Evolutionary conservation across 1,284 basidiomycete species (phyloP), one percentile per base, ranked within the genome.

Genomic region (Somion occarium): DNA sequence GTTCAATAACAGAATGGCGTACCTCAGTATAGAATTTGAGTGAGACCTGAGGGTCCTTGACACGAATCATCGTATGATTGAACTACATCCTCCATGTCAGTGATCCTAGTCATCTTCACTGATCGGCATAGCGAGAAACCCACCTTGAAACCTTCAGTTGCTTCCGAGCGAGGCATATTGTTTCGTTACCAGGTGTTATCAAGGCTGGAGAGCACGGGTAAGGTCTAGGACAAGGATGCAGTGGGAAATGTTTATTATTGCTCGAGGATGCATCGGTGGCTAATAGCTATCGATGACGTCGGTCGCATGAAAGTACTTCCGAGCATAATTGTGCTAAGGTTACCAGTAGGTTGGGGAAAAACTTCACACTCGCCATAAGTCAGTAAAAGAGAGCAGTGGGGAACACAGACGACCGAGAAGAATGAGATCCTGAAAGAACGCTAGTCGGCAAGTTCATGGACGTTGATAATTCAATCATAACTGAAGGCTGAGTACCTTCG

Each of bases 1-100:
- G n/a, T n/a, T n/a, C n/a, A n/a, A n/a, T n/a, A n/a, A n/a, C n/a
- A n/a, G n/a, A n/a, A n/a, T n/a, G 27, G 59, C 73, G 56, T 52
- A 79, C 85, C 45, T 88, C 79, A 51, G 79, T 77, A 71, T 93
- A 93, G 68, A 91, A 93, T 38, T 74, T 71, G 57, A 92, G 60
- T 20, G 91, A 92, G 38, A 70, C 74, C 61, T 93, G 83, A 15
- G 92, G 88, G 68, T 97, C 93, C 74, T 89, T 93, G 67, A 96
- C 79, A 59, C 94, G 83, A 63, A 94, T 70, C 91, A 93, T 93
- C 26, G 89, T 91, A 72, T 95, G 91, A 67, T 93, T 92, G 71
- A 92, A 89, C 85, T 91, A 53, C 12, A 48, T 42, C 18, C 20
- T 25, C 20, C 26, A 15, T 22, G 26, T 49, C 15, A 46, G 23